phyloP scores from a whole-genome alignment of 2,329 filamentous ascomycete species.

The Aspergillus sp. region DNA sequence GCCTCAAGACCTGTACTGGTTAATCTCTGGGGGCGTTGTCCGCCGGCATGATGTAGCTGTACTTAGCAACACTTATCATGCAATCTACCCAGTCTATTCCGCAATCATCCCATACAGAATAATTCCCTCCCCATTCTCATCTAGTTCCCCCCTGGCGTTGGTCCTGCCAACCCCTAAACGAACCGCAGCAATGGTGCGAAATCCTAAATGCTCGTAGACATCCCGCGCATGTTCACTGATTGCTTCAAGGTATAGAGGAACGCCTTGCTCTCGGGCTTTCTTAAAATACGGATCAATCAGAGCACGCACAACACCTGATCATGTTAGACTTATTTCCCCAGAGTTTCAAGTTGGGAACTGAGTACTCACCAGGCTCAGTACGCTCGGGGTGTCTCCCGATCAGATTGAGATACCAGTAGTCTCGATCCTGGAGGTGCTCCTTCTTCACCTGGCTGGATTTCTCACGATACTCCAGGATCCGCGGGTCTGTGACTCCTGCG shows the following conservation, averaged over 20 bases:
- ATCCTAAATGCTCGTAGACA: background rate
- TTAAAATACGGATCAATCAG: background rate
- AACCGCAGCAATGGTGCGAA: background rate
- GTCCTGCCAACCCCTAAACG: background rate
- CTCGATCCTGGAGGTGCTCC: background rate
- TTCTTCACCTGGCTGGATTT: background rate
- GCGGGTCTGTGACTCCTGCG: background rate
- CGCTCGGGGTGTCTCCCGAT: background rate
- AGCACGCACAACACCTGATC: background rate
- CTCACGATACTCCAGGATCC: background rate
- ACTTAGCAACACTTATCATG: background rate
- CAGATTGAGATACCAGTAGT: constrained; percentile 1
- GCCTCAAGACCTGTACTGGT: too few species aligned
- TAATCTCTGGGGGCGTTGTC: too few species aligned
- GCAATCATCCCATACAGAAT: background rate
- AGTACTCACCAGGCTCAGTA: background rate
- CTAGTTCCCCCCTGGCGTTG: background rate
- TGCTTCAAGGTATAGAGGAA: background rate
- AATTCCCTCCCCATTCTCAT: background rate
- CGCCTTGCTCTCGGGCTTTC: background rate
- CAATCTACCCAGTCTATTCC: background rate
- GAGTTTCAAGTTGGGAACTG: too few species aligned
- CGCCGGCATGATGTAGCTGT: too few species aligned
- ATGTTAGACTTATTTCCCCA: background rate
- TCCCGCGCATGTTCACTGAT: background rate